Conservation (phyloP, 257 asterid genomes). For the Solanum verrucosum region DNA sequence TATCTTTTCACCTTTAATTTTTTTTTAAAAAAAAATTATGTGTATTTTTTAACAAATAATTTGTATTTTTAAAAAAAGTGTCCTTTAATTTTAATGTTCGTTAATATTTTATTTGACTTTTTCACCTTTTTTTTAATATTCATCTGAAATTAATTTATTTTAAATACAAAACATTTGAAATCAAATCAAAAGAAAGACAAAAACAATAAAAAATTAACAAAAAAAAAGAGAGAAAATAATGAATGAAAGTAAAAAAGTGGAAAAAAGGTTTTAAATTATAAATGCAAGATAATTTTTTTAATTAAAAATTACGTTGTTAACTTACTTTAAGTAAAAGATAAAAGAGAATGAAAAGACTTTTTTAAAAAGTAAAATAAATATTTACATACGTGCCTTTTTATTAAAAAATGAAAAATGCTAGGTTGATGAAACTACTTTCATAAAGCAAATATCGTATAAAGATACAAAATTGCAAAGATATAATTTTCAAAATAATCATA, state of each 20-base stretch:
- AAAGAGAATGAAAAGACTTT: background rate
- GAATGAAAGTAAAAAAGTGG: background rate
- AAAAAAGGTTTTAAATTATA: background rate
- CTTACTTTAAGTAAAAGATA: background rate
- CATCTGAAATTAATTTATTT: background rate
- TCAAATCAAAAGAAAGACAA: background rate
- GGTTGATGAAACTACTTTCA: background rate
- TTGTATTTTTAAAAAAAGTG: too few relatives aligned
- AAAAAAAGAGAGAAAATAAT: background rate
- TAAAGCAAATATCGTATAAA: too few relatives aligned
- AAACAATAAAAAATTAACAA: background rate
- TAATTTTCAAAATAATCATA: background rate
- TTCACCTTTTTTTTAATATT: background rate
- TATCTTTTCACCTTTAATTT: background rate
- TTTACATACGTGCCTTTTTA: background rate
- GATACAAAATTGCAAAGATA: background rate
- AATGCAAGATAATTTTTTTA: background rate
- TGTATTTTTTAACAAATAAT: too few relatives aligned
- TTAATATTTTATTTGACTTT: background rate
- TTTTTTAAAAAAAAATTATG: fast-evolving
- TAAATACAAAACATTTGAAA: too few relatives aligned
- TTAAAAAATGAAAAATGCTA: background rate
- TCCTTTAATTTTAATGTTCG: background rate
- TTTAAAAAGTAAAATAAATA: too few relatives aligned
- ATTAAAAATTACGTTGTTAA: background rate